Conservation (phyloP, 2,329 filamentous ascomycete genomes). For the Alternaria gaisen region DNA sequence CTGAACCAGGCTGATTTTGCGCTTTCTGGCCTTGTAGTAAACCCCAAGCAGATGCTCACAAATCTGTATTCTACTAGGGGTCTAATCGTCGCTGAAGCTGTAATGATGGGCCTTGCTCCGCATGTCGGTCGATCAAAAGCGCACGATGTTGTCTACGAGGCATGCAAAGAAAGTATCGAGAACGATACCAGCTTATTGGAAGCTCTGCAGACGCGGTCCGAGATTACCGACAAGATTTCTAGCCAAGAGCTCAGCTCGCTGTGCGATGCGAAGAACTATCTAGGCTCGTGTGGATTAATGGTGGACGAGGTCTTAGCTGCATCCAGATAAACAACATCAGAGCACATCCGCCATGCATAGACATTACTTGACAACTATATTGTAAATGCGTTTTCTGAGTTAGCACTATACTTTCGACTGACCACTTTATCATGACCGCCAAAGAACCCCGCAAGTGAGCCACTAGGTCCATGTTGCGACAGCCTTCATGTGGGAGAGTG, state of each 20-base stretch:
- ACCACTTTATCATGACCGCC: not conserved
- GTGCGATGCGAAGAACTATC: conserved; percentile 64
- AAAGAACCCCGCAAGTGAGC: conserved; percentile 23
- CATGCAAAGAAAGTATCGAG: conserved; percentile 62
- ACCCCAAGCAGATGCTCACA: conserved; percentile 58
- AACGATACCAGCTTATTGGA: conserved; percentile 55
- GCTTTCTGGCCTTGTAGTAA: conserved; percentile 61
- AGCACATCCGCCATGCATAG: not conserved
- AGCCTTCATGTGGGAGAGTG: conserved; percentile 12
- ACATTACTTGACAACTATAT: not conserved
- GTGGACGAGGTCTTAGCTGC: conserved; percentile 46
- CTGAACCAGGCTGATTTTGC: conserved; percentile 65
- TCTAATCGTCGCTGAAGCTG: conserved; percentile 65
- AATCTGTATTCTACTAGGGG: conserved; percentile 63
- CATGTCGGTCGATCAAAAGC: conserved; percentile 62
- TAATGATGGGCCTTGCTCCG: conserved; percentile 69
- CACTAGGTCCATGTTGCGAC: conserved; percentile 11
- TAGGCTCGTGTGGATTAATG: conserved; percentile 49
- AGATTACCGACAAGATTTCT: conserved; percentile 56
- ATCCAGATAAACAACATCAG: conserved; percentile 31
- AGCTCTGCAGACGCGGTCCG: conserved; percentile 50
- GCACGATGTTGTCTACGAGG: conserved; percentile 66
- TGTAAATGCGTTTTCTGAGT: conserved; percentile 17
- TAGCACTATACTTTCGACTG: conserved; percentile 6
- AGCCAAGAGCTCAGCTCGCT: conserved; percentile 60